Evolutionary conservation across 305 asterid genomes (phyloP).

Genomic region (Euphrasia arctica): DNA sequence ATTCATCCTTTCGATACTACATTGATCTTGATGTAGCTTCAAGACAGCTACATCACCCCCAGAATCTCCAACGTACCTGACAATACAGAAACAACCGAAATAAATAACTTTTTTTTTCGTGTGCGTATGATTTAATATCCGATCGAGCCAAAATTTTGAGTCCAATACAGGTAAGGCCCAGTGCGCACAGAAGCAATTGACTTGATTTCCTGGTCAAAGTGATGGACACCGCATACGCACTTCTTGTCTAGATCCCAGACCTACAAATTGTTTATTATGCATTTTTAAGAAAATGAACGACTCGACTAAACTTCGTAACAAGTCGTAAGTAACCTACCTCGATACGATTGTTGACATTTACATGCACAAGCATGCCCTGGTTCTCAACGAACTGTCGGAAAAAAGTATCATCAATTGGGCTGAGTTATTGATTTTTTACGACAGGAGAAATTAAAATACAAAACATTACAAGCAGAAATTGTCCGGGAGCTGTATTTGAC

Average conservation of each 20-base stretch:
- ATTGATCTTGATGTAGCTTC: conserved; percentile 49
- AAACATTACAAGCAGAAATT: conserved; percentile 59
- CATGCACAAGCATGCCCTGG: conserved; percentile 60
- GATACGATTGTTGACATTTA: conserved; percentile 65
- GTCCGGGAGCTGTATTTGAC: conserved; percentile 53
- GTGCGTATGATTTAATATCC: conserved; percentile 12
- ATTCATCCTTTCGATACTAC: conserved; percentile 59
- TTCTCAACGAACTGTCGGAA: conserved; percentile 70
- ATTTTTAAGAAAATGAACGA: neutral
- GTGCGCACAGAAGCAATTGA: conserved; percentile 53
- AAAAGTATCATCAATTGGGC: conserved; percentile 26
- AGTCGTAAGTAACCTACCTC: conserved; percentile 52
- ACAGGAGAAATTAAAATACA: neutral
- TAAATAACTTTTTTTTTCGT: conserved; percentile 13
- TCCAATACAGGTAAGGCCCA: conserved; percentile 61
- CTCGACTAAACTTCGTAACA: conserved; percentile 6
- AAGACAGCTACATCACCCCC: conserved; percentile 60
- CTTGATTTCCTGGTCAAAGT: conserved; percentile 60
- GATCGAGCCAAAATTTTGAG: conserved; percentile 1
- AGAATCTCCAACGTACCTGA: conserved; percentile 81
- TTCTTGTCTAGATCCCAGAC: conserved; percentile 80
- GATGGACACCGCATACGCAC: conserved; percentile 52
- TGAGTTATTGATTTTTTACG: conserved; percentile 11
- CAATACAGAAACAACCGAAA: conserved; percentile 22
- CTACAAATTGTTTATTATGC: conserved; percentile 34